Evolutionary conservation across 2,329 filamentous ascomycete species (phyloP).

Genomic region (Trichoderma koningiopsis): DNA sequence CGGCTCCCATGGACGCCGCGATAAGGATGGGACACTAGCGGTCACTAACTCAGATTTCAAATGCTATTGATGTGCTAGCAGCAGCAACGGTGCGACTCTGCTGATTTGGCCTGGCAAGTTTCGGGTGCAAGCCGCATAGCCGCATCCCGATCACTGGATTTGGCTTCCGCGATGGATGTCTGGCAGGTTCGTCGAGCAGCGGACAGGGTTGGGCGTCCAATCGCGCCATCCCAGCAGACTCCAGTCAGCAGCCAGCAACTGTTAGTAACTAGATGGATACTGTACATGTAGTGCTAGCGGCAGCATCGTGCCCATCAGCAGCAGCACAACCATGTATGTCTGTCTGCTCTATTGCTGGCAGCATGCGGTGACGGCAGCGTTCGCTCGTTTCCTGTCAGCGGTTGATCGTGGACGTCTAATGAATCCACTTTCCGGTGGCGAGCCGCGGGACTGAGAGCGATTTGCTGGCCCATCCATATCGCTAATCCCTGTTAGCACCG

Average conservation of each 20-base stretch:
- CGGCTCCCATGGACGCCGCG: neutral
- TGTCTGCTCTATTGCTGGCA: neutral
- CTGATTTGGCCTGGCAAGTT: neutral
- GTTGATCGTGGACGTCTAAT: neutral
- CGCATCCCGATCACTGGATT: neutral
- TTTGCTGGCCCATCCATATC: neutral
- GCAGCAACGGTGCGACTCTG: neutral
- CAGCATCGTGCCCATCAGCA: too few relatives aligned
- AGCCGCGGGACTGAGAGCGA: neutral
- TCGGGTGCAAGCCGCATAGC: slow-evolving; percentile 13
- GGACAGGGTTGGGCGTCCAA: neutral
- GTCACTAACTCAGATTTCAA: neutral
- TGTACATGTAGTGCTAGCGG: neutral
- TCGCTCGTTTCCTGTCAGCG: neutral
- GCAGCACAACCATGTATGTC: neutral
- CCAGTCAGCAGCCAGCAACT: neutral
- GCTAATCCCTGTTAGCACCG: neutral
- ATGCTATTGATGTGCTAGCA: neutral
- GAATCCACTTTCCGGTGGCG: neutral
- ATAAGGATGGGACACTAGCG: neutral
- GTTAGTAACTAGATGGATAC: neutral
- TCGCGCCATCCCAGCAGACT: neutral
- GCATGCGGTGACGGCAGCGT: neutral
- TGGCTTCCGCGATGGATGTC: neutral
- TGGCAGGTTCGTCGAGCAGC: neutral